phyloP scores from a whole-genome alignment of 495 filamentous ascomycete species.

The Neurospora sp. region DNA sequence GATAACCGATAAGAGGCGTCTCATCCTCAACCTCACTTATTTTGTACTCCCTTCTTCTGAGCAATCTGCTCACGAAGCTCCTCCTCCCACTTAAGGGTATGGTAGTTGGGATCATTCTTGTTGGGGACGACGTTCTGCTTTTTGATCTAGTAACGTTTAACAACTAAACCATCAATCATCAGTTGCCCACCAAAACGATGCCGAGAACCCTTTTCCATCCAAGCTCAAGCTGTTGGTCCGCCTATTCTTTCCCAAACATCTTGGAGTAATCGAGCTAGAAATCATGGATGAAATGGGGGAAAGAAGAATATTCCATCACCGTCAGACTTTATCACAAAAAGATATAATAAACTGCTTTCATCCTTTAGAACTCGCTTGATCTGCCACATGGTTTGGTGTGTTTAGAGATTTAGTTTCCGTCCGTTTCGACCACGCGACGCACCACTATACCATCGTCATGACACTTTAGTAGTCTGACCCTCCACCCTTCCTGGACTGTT shows the following conservation, averaged over 20 bases:
- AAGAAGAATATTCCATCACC: too few relatives aligned
- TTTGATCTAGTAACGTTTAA: too few relatives aligned
- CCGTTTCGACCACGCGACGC: too few relatives aligned
- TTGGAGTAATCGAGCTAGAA: too few relatives aligned
- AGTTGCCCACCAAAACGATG: too few relatives aligned
- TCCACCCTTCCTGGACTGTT: conserved; percentile 51
- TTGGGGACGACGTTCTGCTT: conserved; percentile 60
- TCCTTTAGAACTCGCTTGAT: not conserved
- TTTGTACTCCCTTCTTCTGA: conserved; percentile 81
- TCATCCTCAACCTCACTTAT: conserved; percentile 12
- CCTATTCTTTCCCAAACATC: too few relatives aligned
- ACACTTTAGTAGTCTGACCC: conserved; percentile 3
- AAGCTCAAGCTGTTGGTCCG: too few relatives aligned
- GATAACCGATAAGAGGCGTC: not conserved
- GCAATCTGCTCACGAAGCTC: conserved; percentile 83
- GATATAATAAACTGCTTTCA: not conserved
- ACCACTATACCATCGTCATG: not conserved
- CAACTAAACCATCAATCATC: too few relatives aligned
- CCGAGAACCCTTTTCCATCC: too few relatives aligned
- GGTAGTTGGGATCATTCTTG: conserved; percentile 84
- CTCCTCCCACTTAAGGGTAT: conserved; percentile 93
- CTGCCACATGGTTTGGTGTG: not conserved
- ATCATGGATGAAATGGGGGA: too few relatives aligned
- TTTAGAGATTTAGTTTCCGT: not conserved
- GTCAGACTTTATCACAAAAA: not conserved